phyloP scores from a whole-genome alignment of 768 basidiomycete species.

The Pleurotus salmoneostramineus region DNA sequence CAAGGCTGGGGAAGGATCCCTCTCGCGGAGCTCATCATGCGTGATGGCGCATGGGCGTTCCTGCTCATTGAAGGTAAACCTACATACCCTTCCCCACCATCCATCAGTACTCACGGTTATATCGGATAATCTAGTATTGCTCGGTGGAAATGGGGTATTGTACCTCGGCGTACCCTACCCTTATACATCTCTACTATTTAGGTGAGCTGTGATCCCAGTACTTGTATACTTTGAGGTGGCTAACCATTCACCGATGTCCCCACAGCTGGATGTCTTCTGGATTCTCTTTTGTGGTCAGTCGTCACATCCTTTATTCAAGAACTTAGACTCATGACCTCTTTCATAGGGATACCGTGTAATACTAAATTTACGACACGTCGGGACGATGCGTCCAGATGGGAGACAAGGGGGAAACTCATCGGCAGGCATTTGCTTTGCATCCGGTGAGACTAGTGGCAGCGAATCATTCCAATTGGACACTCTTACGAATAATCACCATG shows the following conservation, averaged over 20 bases:
- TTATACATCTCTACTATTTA: background rate
- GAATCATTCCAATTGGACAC: slow-evolving; percentile 1
- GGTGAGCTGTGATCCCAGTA: background rate
- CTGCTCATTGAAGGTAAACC: slow-evolving; percentile 13
- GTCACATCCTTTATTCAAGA: background rate
- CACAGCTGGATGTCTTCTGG: background rate
- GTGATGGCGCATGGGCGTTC: slow-evolving; percentile 16
- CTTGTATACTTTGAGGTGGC: background rate
- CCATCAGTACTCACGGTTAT: background rate
- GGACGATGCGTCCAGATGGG: background rate
- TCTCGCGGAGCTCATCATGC: slow-evolving; percentile 11
- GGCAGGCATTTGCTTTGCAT: background rate
- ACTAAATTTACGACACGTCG: background rate
- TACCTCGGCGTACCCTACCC: background rate
- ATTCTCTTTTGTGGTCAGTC: slow-evolving; percentile 2
- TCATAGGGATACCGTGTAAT: slow-evolving; percentile 4
- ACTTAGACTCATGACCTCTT: background rate
- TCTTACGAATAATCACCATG: background rate
- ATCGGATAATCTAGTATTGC: background rate
- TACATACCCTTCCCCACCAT: background rate
- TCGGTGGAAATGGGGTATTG: background rate
- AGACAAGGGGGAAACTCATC: background rate
- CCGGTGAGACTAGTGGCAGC: background rate
- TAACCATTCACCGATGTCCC: background rate
- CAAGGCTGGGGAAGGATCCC: slow-evolving; percentile 11